Evolutionary conservation across 2,329 filamentous ascomycete genomes (phyloP).

Genomic region (Tolypocladium pustulatum): DNA sequence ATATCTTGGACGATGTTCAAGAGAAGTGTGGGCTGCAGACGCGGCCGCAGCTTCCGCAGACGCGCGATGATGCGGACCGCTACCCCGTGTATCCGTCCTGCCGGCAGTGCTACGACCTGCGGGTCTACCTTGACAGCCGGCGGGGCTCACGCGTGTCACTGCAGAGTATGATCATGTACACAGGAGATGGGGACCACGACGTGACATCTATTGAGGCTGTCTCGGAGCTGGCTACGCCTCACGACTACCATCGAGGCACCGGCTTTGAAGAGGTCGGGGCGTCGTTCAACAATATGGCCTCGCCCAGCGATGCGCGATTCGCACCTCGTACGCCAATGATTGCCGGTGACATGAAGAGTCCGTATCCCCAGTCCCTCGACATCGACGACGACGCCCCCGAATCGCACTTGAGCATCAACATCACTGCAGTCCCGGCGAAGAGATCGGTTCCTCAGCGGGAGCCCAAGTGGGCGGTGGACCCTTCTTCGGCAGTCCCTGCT

Average conservation of each 20-base stretch:
- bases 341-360: conserved; percentile 22
- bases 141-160: conserved; percentile 30
- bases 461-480: neutral
- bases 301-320: conserved; percentile 6
- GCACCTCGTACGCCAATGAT: conserved; percentile 18
- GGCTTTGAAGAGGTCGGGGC: conserved; percentile 23
- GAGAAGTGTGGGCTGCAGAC: conserved; percentile 29
- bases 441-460: neutral
- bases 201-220: conserved; percentile 25
- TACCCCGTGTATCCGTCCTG: conserved; percentile 30
- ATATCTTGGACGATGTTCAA: conserved; percentile 35
- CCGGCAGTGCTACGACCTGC: conserved; percentile 28
- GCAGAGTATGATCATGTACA: conserved; percentile 29
- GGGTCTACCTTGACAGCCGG: conserved; percentile 28
- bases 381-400: conserved; percentile 19
- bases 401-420: too few relatives aligned
- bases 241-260: conserved; percentile 21
- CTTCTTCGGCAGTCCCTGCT: neutral
- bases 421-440: neutral
- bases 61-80: conserved; percentile 28
- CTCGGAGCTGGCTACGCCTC: conserved; percentile 32
- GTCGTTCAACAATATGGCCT: conserved; percentile 19
- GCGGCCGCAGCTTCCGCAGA: conserved; percentile 28
- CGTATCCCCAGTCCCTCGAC: conserved; percentile 24
- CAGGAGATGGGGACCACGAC: conserved; percentile 25